Base-by-base conservation (phyloP, 805 yeast genomes). In the Barnettozyma sp. region DNA sequence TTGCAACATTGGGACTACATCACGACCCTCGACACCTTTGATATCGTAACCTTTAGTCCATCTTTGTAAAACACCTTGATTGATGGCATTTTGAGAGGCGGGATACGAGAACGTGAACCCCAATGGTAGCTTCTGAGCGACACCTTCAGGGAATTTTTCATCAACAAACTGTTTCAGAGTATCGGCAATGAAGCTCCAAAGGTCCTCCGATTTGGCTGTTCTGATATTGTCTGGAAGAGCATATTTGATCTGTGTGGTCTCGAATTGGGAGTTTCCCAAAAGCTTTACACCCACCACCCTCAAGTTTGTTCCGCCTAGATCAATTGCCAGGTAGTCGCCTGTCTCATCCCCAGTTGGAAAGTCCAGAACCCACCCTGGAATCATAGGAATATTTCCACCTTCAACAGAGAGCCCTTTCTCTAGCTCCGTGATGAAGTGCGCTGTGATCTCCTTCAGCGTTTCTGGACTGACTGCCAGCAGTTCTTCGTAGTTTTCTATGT, bases 31-130 rank as follows among this genome's bases (percentile, higher is more conserved):
- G 39, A 90, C 96, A 41, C 81, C 85, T 41, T 74, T 82, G 50
- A 90, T 86, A 61, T 90, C 95, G 64, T 84, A 90, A 46, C 97
- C 98, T 68, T 90, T 90, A 44, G 97, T 90, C 97, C 97, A 90
- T 62, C 90, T 75, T 70, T 86, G 95, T 56, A 90, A 73, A 38
- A 82, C 57, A 60, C 97, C 98, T 49, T 73, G 69, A 68, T 85
- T 82, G 60, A 90, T 85, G 42, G 82, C 82, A 48, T 66, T 59
- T 65, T 90, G 98, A 27, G 82, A 67, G 27, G 84, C 82, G 42
- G 97, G 97, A 68, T 80, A 90, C 11, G 94, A 81, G 68, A 90
- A 90, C 25, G 97, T 90, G 74, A 90, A 90, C 33, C 98, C 97
- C 54, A 90, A 71, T 36, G 94, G 88, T 41, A 83, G 62, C 30